These are phyloP conservation scores for Xylaria sp. DNA, from an alignment of 2,329 filamentous ascomycete species.

Conservation along the genomic window DNA sequence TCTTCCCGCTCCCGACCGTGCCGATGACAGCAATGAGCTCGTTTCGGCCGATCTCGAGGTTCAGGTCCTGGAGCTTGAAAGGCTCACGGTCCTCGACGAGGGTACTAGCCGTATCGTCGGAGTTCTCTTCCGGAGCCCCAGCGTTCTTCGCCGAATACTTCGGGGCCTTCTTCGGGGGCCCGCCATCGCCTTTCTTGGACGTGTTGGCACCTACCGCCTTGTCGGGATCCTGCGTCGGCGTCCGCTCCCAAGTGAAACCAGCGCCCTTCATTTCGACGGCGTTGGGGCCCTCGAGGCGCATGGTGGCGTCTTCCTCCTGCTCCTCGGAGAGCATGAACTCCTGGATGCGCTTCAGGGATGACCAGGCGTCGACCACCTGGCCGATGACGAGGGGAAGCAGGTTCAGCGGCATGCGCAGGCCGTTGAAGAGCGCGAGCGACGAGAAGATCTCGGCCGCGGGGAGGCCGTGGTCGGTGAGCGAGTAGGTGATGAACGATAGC, in stretches of 20 bases:
- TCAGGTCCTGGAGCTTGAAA: conserved; percentile 71
- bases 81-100: conserved; percentile 63
- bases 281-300: conserved; percentile 60
- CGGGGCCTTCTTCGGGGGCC: conserved; percentile 42
- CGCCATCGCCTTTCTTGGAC: conserved; percentile 52
- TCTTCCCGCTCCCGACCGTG: conserved; percentile 88
- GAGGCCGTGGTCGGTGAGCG: conserved; percentile 66
- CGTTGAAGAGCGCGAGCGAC: conserved; percentile 91
- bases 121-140: conserved; percentile 46
- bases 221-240: conserved; percentile 57
- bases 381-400: conserved; percentile 85
- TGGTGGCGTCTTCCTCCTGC: conserved; percentile 68
- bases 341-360: conserved; percentile 81
- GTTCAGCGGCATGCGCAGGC: conserved; percentile 86
- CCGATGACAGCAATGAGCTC: conserved; percentile 87
- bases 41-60: conserved; percentile 69
- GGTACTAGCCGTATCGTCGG: conserved; percentile 57
- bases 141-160: conserved; percentile 31
- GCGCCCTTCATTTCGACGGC: conserved; percentile 74
- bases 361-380: conserved; percentile 86
- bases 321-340: conserved; percentile 89
- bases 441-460: conserved; percentile 84
- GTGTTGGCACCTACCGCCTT: conserved; percentile 47
- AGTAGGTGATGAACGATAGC: conserved; percentile 87
- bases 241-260: conserved; percentile 85